Percentiles rank a stretch among this genome's conserved stretches.
phyloP scores from a whole-genome alignment of 345 rosid genomes.

The Sonneratia caseolaris region DNA sequence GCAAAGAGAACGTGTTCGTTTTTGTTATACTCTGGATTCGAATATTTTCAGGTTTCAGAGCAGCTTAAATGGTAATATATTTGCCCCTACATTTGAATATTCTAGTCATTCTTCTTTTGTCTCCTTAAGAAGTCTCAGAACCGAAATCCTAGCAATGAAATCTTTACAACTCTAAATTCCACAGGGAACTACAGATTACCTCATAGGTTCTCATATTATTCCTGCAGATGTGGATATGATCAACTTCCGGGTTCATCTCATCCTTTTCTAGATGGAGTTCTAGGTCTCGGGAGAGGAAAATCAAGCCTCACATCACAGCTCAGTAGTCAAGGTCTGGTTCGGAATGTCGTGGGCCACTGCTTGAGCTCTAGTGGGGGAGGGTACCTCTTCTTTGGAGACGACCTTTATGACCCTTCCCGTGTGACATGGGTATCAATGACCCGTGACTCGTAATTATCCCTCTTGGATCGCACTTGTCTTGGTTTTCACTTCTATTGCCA shows the following conservation, averaged over 20 bases:
- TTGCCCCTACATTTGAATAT: not conserved
- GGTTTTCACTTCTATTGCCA: not conserved
- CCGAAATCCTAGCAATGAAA: not conserved
- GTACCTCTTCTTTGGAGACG: slow-evolving; percentile 75
- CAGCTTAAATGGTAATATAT: too few relatives aligned
- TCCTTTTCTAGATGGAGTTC: slow-evolving; percentile 86
- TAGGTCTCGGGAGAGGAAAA: slow-evolving; percentile 91
- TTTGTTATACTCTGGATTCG: too few relatives aligned
- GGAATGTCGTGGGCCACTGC: slow-evolving; percentile 82
- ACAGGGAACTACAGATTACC: not conserved
- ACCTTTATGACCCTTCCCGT: slow-evolving; percentile 53
- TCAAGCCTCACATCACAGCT: slow-evolving; percentile 79
- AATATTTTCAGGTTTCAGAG: too few relatives aligned
- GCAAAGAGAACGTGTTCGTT: too few relatives aligned
- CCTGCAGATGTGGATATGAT: slow-evolving; percentile 79
- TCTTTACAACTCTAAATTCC: not conserved
- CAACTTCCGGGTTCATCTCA: slow-evolving; percentile 51
- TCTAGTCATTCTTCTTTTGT: not conserved
- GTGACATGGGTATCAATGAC: slow-evolving; percentile 79
- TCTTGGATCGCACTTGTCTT: not conserved
- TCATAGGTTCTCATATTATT: not conserved
- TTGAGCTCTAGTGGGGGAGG: slow-evolving; percentile 80
- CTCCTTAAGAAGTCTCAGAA: not conserved
- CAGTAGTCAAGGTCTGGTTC: slow-evolving; percentile 45
- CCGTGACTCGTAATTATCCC: slow-evolving; percentile 36